These are phyloP conservation scores for Cucurbita argyrosperma DNA, from an alignment of 306 rosid genomes.

Conservation along the genomic window DNA sequence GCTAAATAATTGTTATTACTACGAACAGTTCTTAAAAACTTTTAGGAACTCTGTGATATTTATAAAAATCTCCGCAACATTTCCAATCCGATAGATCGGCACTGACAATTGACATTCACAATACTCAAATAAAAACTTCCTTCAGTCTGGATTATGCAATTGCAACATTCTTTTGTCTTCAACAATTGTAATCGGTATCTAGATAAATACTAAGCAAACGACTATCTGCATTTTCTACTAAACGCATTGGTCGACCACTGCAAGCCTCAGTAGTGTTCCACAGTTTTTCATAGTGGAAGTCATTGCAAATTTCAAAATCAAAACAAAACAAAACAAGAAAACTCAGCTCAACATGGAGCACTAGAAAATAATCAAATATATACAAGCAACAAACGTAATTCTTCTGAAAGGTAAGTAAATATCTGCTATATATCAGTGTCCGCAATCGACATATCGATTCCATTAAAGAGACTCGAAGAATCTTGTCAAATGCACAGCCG, in stretches of 20 bases:
- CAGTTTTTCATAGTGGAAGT: background rate
- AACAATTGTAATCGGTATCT: background rate
- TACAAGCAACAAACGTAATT: background rate
- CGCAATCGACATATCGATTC: background rate
- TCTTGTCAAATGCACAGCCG: background rate
- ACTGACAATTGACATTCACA: background rate
- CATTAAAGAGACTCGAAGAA: background rate
- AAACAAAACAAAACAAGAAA: background rate
- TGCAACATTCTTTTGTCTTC: background rate
- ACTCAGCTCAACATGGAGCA: background rate
- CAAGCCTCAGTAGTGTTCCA: background rate
- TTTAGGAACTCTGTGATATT: background rate
- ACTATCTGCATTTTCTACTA: background rate
- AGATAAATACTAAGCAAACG: background rate
- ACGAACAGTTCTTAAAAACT: background rate
- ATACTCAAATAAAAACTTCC: background rate
- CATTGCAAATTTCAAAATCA: background rate
- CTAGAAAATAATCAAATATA: background rate
- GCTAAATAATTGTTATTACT: background rate
- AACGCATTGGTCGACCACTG: background rate
- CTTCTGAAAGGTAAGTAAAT: background rate
- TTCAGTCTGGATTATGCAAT: background rate
- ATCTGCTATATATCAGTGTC: background rate
- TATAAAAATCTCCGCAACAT: background rate
- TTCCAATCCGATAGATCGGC: background rate